Base-by-base conservation (phyloP, 2,329 filamentous ascomycete genomes). In the Xylogone sp. region DNA sequence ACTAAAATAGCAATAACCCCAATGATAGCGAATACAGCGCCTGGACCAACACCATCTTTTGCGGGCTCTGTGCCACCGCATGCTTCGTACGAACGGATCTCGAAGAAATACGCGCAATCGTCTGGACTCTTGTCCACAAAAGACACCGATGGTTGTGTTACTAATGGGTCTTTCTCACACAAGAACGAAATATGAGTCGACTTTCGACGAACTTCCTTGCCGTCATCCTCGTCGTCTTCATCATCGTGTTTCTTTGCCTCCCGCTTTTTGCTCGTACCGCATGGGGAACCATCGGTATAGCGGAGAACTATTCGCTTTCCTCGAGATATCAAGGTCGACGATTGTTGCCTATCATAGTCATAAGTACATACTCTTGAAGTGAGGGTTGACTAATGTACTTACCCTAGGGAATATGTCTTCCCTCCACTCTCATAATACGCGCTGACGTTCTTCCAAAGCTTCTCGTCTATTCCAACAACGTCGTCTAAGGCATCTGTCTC, bases 81-180 rank as follows among this genome's bases (percentile, higher is more conserved):
- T 10, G 92, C 93, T 59, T 90, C 87, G 44, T 82, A 79, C 21
- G 90, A 94, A 58, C 93, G 87, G 46, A 92, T 86, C 69, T 97
- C 92, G 73, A 99, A 99, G 71, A 96, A 88, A 71, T 97, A 99
- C 24, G 90, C 84, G 76, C 94, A 99, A 54, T 95, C 87, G 66
- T 97, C 92, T 42, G 89, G 86, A 55, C 92, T 87, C 43, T 75
- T 74, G 53, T 88, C 90, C 53, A 97, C 86, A 67, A 96, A 99
- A 19, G 89, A 90, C 34, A 94, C 77, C 3, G 81, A 79, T 3
- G 91, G 86, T 42, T 81, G 77, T 3, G 82, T 81, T 24, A 77
- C 79, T 1, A 86, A 75, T 1, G 89, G 84, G 62, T 97, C 91
- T 56, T 83, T 83, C 66, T 97, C 92, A 75, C 94, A 99, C 58